These are phyloP conservation scores for Ustulina deusta DNA, from an alignment of 2,329 filamentous ascomycete genomes.

Conservation along the genomic window DNA sequence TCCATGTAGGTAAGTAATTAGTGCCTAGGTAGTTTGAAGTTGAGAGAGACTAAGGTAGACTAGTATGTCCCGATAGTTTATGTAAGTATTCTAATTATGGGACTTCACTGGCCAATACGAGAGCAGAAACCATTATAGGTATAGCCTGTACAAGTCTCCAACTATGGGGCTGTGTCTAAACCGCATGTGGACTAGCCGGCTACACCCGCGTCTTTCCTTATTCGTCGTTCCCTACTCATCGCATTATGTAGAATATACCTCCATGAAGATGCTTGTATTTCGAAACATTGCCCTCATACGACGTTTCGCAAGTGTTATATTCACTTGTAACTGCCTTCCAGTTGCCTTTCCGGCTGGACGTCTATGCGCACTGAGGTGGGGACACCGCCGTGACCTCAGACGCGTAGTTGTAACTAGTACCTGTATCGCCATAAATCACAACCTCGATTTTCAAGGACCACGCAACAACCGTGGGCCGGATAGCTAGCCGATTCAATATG, in stretches of 20 bases:
- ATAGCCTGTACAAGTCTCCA: slow-evolving; percentile 1
- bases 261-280: not conserved
- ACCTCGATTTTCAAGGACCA: not conserved
- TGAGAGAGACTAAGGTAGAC: too few relatives aligned
- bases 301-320: not conserved
- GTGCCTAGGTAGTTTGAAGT: too few relatives aligned
- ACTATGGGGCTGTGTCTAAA: not conserved
- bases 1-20: too few relatives aligned
- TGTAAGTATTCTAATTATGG: too few relatives aligned
- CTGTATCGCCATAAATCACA: not conserved
- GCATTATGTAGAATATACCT: slow-evolving; percentile 20
- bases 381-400: not conserved
- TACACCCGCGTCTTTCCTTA: too few relatives aligned
- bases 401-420: slow-evolving; percentile 7
- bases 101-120: slow-evolving; percentile 27
- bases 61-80: too few relatives aligned
- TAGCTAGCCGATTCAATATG: not conserved
- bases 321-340: not conserved
- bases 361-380: not conserved
- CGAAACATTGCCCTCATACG: not conserved
- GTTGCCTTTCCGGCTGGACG: not conserved
- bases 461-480: not conserved
- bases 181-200: not conserved
- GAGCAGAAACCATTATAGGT: slow-evolving; percentile 32
- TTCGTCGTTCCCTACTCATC: not conserved